Base-by-base conservation (phyloP, 352 stramenopile species). In the Pythium aristosporum region DNA sequence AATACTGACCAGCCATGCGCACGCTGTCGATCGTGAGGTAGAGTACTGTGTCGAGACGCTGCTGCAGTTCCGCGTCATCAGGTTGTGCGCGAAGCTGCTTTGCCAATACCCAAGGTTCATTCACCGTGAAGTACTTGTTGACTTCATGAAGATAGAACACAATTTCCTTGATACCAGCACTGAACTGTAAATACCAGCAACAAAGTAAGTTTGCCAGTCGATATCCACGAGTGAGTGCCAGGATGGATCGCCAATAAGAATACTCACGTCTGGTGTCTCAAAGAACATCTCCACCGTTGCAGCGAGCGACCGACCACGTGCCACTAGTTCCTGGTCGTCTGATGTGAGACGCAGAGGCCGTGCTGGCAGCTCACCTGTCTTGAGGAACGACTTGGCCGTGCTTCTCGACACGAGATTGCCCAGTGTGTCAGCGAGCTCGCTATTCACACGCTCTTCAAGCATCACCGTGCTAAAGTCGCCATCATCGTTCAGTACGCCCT, bases 361-460 rank as follows among this genome's bases (percentile, higher is more conserved):
- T 12, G 65, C 62, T 0, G 86, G 86, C 8, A 95, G 28, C 10
- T 69, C 54, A 18, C 84, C 84, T 21, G 77, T 67, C 15, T 55
- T 55, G 7, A 95, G 67, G 21, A 95, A 85, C 25, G 84, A 74
- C 23, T 89, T 88, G 42, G 69, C 83, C 34, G 84, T 95, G 58
- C 77, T 82, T 32, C 86, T 80, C 5, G 83, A 89, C 34, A 91
- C 79, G 15, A 98, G 74, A 58, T 98, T 98, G n/a, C 91, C 91
- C 13, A 97, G 77, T 18, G 88, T 96, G 51, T 97, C 88, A 37
- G 87, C 89, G 1, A 97, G 76, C 68, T 99, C 97, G 41, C 89
- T 92, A 83, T 99, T 99, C 56, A 99, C 94, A 67, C 96, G 96
- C 43, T 98, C 85, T 39, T 97, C 85, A 18, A 99, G 85, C 47